Percentiles rank a stretch among this genome's conserved stretches.
Evolutionary conservation across 345 rosid species (phyloP).

Genomic region (Rhodamnia rubescens): DNA sequence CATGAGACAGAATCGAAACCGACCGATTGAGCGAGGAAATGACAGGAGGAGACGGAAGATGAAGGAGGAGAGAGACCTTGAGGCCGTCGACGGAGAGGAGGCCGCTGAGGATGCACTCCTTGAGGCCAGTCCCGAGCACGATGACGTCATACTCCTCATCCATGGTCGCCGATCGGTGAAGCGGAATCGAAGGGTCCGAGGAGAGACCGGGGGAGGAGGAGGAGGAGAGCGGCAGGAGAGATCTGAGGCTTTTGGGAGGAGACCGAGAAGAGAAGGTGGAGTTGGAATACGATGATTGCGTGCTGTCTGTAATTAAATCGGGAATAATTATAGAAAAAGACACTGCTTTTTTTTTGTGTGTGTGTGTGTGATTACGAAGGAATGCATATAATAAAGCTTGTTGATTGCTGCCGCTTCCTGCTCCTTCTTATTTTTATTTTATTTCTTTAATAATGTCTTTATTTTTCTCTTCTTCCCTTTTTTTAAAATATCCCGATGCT

Average conservation of each 20-base stretch:
- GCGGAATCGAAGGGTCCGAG: no score
- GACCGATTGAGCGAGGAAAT: neutral
- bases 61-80: slow-evolving; percentile 36
- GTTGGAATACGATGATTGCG: neutral
- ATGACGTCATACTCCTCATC: slow-evolving; percentile 95
- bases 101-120: slow-evolving; percentile 99
- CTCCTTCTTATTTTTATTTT: neutral
- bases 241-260: neutral
- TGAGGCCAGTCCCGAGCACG: slow-evolving; percentile 97
- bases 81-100: slow-evolving; percentile 99
- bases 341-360: no score
- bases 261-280: neutral
- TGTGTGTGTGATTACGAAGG: neutral
- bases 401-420: neutral
- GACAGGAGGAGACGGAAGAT: neutral
- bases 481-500: neutral
- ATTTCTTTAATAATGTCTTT: neutral
- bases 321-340: no score
- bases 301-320: neutral
- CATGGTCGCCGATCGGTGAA: slow-evolving; percentile 21
- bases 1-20: neutral
- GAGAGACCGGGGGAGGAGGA: neutral
- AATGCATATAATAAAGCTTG: neutral
- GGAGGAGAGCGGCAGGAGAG: neutral
- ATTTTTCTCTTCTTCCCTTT: fast-evolving